phyloP scores from a whole-genome alignment of 1,284 basidiomycete species.

The Pyrrhoderma noxium region DNA sequence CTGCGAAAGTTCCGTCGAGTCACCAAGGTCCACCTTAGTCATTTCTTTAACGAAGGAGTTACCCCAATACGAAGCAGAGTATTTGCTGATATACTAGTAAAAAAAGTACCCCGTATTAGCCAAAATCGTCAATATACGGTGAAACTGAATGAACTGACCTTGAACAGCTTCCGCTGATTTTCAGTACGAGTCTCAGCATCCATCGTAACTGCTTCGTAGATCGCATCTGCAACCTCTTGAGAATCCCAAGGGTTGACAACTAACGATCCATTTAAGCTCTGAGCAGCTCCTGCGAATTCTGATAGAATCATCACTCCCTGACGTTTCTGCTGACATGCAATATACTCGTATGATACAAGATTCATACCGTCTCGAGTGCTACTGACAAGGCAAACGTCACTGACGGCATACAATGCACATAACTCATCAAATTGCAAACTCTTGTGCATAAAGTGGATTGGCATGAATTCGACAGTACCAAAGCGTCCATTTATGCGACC shows the following conservation, averaged over 20 bases:
- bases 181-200: conserved; percentile 70
- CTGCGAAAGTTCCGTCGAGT: conserved; percentile 1
- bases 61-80: conserved; percentile 90
- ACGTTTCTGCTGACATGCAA: conserved; percentile 87
- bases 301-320: conserved; percentile 97
- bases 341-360: conserved; percentile 98
- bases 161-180: conserved; percentile 93
- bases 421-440: conserved; percentile 91
- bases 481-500: conserved; percentile 98
- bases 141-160: conserved; percentile 35
- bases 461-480: conserved; percentile 98
- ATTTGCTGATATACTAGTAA: conserved; percentile 78
- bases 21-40: conserved; percentile 37
- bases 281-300: conserved; percentile 97
- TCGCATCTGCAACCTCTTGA: conserved; percentile 93
- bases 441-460: conserved; percentile 99
- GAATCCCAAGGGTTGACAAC: conserved; percentile 97
- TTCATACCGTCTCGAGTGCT: conserved; percentile 99
- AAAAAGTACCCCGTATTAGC: background rate
- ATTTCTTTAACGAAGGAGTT: conserved; percentile 86
- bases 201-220: conserved; percentile 92
- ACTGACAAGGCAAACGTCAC: conserved; percentile 94
- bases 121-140: background rate
- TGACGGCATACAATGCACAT: conserved; percentile 92
- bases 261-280: conserved; percentile 87